These are phyloP conservation scores for Trichoderma atroviride DNA, from an alignment of 2,329 filamentous ascomycete species.

Conservation along the genomic window DNA sequence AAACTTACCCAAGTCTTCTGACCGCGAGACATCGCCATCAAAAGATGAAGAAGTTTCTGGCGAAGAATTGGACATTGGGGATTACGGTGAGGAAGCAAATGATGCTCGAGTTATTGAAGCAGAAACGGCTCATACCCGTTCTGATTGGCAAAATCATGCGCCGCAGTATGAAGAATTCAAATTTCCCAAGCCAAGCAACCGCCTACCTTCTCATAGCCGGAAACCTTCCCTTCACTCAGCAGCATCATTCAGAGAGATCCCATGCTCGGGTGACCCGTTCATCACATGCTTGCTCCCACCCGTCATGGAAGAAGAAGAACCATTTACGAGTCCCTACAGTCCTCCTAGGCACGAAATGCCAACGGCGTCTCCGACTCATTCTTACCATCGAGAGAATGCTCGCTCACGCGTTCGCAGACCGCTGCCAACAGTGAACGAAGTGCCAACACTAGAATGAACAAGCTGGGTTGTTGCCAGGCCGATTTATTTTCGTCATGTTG, in stretches of 20 bases:
- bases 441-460: neutral
- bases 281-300: neutral
- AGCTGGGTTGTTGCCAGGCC: neutral
- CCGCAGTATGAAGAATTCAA: neutral
- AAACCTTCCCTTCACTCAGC: neutral
- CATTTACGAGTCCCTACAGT: neutral
- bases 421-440: conserved; percentile 6
- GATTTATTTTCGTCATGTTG: neutral
- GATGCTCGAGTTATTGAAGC: neutral
- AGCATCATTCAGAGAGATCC: neutral
- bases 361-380: neutral
- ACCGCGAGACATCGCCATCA: neutral
- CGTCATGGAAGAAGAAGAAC: neutral
- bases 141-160: neutral
- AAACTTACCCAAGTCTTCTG: neutral
- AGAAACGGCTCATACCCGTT: too few species aligned
- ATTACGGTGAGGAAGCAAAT: neutral
- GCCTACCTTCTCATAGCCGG: neutral
- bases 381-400: neutral
- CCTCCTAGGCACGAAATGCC: neutral
- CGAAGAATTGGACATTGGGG: neutral
- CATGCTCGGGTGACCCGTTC: neutral
- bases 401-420: neutral
- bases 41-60: neutral
- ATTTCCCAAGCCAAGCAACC: neutral